phyloP scores from a whole-genome alignment of 1,284 basidiomycete genomes.

The Limonomyces culmigenus region DNA sequence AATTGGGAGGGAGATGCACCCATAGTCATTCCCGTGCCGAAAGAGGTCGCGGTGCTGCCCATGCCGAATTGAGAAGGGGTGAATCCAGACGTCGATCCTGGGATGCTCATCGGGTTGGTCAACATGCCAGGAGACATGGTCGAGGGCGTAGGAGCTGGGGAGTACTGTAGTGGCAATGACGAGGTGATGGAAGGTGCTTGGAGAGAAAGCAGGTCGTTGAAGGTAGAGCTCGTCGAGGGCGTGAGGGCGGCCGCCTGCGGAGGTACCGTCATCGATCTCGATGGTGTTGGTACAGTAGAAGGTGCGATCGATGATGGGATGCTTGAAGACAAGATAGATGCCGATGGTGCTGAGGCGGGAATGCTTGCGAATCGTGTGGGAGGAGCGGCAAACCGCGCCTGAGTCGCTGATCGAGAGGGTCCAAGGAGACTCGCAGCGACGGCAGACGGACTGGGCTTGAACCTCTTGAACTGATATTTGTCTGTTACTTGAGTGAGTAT shows the following conservation, averaged over 20 bases:
- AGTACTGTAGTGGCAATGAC: conserved; percentile 38
- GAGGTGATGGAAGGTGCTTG: conserved; percentile 25
- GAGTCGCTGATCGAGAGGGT: conserved; percentile 19
- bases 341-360: conserved; percentile 10
- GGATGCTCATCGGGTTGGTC: too few relatives aligned
- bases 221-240: conserved; percentile 19
- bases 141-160: conserved; percentile 9
- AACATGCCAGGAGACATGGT: too few relatives aligned
- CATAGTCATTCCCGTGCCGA: too few relatives aligned
- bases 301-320: conserved; percentile 5
- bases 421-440: conserved; percentile 6
- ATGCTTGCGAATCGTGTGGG: too few relatives aligned
- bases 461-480: conserved; percentile 61
- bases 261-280: conserved; percentile 5
- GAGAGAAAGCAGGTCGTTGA: conserved; percentile 35
- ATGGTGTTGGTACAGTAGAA: conserved; percentile 1
- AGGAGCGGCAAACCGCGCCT: too few relatives aligned
- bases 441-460: conserved; percentile 17
- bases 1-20: too few relatives aligned
- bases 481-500: too few relatives aligned
- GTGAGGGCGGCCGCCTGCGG: conserved; percentile 10
- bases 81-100: too few relatives aligned
- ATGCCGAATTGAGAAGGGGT: too few relatives aligned
- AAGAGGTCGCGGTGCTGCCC: too few relatives aligned
- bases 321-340: conserved; percentile 2